Conservation (phyloP, 2,329 filamentous ascomycete genomes). For the Claviceps sp. region DNA sequence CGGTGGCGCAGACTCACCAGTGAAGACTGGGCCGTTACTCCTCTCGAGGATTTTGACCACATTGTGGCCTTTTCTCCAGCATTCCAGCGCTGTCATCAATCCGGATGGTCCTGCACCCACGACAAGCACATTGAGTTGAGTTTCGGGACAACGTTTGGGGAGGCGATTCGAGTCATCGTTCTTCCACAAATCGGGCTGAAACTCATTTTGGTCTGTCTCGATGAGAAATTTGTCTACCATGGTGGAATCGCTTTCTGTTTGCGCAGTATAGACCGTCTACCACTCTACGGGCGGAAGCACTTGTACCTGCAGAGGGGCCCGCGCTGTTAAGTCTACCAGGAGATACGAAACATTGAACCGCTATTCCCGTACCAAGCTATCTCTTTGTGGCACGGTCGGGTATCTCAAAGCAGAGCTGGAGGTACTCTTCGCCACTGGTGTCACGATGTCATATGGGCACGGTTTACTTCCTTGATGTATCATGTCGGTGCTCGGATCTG, state of each 20-base stretch:
- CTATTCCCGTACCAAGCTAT: too few species aligned
- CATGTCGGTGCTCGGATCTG: not conserved
- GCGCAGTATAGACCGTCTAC: too few species aligned
- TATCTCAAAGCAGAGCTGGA: too few species aligned
- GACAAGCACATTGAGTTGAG: constrained; percentile 6
- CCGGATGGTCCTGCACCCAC: constrained; percentile 8
- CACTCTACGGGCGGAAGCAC: not conserved
- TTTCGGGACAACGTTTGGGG: constrained; percentile 1
- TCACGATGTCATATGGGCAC: too few species aligned
- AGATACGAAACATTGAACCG: too few species aligned
- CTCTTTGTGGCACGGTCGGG: too few species aligned
- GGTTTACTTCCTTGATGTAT: not conserved
- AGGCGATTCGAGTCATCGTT: not conserved
- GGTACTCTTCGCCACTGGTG: too few species aligned
- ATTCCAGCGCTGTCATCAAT: constrained; percentile 7
- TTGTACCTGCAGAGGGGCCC: not conserved
- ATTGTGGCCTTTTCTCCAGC: constrained; percentile 9
- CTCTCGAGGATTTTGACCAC: constrained; percentile 9
- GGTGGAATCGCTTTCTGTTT: not conserved
- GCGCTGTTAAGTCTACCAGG: too few species aligned
- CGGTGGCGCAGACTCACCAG: not conserved
- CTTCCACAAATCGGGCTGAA: not conserved
- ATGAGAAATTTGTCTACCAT: not conserved
- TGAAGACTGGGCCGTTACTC: not conserved
- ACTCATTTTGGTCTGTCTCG: not conserved